phyloP scores from a whole-genome alignment of 2,329 filamentous ascomycete genomes.

The Ceratocystis eucalypticola region DNA sequence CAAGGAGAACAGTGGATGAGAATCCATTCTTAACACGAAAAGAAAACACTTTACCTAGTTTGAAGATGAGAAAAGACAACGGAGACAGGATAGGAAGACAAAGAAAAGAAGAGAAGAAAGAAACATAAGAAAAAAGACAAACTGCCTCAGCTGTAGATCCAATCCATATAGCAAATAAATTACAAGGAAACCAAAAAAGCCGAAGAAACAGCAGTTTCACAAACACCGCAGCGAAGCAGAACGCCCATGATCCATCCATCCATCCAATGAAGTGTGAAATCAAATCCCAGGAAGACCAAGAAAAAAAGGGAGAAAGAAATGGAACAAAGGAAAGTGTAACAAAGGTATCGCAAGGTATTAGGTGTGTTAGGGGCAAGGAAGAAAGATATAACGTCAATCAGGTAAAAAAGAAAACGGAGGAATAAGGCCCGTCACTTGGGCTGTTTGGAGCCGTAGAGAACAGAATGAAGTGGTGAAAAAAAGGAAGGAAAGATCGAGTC shows the following conservation, averaged over 20 bases:
- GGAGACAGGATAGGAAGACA: background rate
- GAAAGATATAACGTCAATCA: background rate
- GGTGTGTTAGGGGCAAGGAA: background rate
- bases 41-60: background rate
- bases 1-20: background rate
- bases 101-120: background rate
- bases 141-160: background rate
- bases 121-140: constrained; percentile 7
- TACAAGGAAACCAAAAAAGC: constrained; percentile 1
- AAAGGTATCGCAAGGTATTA: constrained; percentile 11
- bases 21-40: background rate
- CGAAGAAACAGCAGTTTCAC: constrained; percentile 9
- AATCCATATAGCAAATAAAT: constrained; percentile 5
- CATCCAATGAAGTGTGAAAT: background rate
- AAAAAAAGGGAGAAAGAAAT: background rate
- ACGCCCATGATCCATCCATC: background rate
- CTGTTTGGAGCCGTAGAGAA: background rate
- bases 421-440: background rate
- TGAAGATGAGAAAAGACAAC: background rate
- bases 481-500: background rate
- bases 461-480: constrained; percentile 5
- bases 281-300: constrained; percentile 1
- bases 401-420: background rate
- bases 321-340: background rate
- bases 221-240: constrained; percentile 14